These are phyloP conservation scores for Boletus edulis DNA, from an alignment of 768 basidiomycete species.

Conservation along the genomic window DNA sequence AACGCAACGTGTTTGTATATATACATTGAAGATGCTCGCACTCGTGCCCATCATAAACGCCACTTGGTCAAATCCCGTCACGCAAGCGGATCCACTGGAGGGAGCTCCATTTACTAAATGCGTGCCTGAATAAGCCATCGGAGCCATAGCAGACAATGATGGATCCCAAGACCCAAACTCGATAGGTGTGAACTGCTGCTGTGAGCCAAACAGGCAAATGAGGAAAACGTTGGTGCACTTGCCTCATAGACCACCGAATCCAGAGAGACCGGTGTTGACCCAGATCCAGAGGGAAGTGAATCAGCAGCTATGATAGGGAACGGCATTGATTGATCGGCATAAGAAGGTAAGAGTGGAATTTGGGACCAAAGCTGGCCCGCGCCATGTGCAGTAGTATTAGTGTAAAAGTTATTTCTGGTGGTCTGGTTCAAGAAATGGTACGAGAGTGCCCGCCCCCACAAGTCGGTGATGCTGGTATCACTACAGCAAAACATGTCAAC, in stretches of 20 bases:
- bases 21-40: constrained; percentile 64
- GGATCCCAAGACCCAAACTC: constrained; percentile 79
- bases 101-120: constrained; percentile 56
- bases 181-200: constrained; percentile 50
- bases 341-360: constrained; percentile 49
- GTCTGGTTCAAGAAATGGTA: constrained; percentile 77
- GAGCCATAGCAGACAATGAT: constrained; percentile 64
- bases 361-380: constrained; percentile 71
- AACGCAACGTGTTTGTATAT: constrained; percentile 3
- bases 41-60: constrained; percentile 77
- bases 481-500: constrained; percentile 29
- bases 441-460: constrained; percentile 61
- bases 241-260: constrained; percentile 60
- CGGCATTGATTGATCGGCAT: constrained; percentile 48
- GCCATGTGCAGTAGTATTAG: constrained; percentile 58
- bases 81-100: constrained; percentile 56
- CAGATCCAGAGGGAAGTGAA: constrained; percentile 47
- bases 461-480: constrained; percentile 63
- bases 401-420: constrained; percentile 54
- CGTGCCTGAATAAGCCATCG: constrained; percentile 63
- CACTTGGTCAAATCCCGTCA: constrained; percentile 71
- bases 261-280: constrained; percentile 37
- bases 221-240: constrained; percentile 15
- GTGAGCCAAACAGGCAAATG: constrained; percentile 2
- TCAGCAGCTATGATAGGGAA: constrained; percentile 67